Evolutionary conservation across 2,329 filamentous ascomycete genomes (phyloP), one percentile per base, ranked within the genome.

Genomic region (Leptographium lundbergii): DNA sequence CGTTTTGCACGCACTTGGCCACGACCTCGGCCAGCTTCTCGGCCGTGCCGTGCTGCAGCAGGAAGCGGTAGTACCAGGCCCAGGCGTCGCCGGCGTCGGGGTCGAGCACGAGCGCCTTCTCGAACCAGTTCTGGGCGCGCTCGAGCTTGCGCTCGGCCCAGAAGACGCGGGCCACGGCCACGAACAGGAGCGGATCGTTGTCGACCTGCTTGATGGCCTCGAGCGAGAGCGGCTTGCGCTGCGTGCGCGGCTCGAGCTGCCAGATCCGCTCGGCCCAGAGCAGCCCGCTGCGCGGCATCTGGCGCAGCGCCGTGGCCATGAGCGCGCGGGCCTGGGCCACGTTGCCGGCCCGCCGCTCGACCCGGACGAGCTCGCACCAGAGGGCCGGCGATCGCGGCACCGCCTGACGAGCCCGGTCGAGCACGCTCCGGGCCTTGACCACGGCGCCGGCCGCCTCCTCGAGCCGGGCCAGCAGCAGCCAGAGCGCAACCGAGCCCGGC

Each of bases 171-270:
- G 91, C 94, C 14, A 96, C 91, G 0, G 91, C 91, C 39, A 95
- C 87, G 69, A 97, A 95, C 4, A 99, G 78, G 24, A 86, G 80
- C 0, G 94, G 84, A 69, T 97, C 92, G 68, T 91, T 94, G 69
- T 97, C 94, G 6, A 95, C 89, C 72, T 95, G 95, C 74, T 96
- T 95, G 74, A 99, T 95, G 34, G 92, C 95, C 74, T 97, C 94
- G 53, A 97, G 78, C 59, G 88, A 89, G 61, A 91, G 84, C 4
- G 92, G 87, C 71, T 96, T 96, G 60, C 95, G 88, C 71, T 97
- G 91, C 42, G 94, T 95, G 56, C 94, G 86, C 34, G 88, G 76
- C 69, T 97, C 95, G 9, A 99, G 82, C 71, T 96, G 81, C 89
- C 91, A 95, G 70, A 99, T 97, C 64, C 89, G 89, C 75, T 99